Evolutionary conservation across 768 basidiomycete species (phyloP).

Genomic region (Gautieria morchelliformis): DNA sequence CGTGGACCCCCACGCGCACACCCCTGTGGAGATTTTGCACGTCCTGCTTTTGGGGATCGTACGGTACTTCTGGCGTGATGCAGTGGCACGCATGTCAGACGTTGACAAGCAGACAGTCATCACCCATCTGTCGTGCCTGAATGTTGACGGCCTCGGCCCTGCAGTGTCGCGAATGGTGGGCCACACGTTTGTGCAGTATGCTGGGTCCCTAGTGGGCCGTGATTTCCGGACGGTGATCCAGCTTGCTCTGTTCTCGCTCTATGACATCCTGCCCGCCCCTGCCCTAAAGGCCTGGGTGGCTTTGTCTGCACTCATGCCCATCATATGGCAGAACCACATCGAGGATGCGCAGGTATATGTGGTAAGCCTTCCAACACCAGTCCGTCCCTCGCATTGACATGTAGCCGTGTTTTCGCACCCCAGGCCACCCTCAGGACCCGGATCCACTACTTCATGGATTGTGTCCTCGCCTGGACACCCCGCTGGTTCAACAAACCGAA

Average conservation of each 20-base stretch:
- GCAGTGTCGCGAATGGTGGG: conserved; percentile 13
- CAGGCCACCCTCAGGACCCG: too few relatives aligned
- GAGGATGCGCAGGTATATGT: too few relatives aligned
- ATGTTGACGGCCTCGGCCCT: conserved; percentile 18
- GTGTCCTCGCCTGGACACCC: not conserved
- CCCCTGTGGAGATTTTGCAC: conserved; percentile 6
- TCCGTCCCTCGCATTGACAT: too few relatives aligned
- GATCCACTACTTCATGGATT: not conserved
- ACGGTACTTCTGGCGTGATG: conserved; percentile 11
- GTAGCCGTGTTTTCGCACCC: too few relatives aligned
- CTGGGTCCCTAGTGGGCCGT: conserved; percentile 22
- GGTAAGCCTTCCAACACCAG: too few relatives aligned
- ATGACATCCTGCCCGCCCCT: conserved; percentile 24
- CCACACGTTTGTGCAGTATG: conserved; percentile 23
- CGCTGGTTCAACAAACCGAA: not conserved
- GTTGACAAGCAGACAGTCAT: conserved; percentile 9
- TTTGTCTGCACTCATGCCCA: conserved; percentile 22
- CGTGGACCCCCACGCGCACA: not conserved
- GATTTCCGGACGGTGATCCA: conserved; percentile 21
- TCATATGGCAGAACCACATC: conserved; percentile 36
- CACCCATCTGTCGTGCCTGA: conserved; percentile 19
- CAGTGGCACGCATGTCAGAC: conserved; percentile 19
- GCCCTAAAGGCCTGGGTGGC: conserved; percentile 25
- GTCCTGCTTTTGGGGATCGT: conserved; percentile 7
- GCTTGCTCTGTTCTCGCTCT: conserved; percentile 12